Evolutionary conservation across 2,329 filamentous ascomycete genomes (phyloP), one percentile per base, ranked within the genome.

Genomic region (Sordariomycetes sp.): DNA sequence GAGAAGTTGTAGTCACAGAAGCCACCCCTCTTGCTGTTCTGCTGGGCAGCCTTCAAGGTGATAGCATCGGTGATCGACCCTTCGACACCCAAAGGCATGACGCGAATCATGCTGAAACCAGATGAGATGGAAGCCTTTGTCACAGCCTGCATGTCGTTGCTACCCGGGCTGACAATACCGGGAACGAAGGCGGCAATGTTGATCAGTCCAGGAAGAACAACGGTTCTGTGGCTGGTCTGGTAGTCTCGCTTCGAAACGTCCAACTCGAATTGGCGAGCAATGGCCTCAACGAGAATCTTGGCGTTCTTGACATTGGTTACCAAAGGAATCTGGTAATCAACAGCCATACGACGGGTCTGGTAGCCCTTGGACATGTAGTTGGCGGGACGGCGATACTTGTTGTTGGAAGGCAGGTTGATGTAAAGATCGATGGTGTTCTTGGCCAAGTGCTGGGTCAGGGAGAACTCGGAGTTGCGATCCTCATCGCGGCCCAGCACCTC

Each of bases 251-350:
- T 81, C 53, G 78, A 76, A 37, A 98, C 78, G 24, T 85, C 79
- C 35, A 98, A 71, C 46, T 88, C 79, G 53, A 86, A 94, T 57
- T 93, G 82, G 39, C 90, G 80, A 37, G 87, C 80, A 44, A 98
- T 85, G 16, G 90, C 92, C 64, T 98, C 92, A 34, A 98, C 82
- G 33, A 98, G 65, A 39, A 98, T 86, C 72, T 96, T 98, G 39
- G 92, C 92, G 54, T 95, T 96, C 75, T 98, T 98, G 59, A 98
- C 92, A 50, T 98, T 98, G 36, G 92, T 98, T 14, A 98, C 90
- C 40, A 98, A 68, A 38, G 92, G 92, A 35, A 92, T 94, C 64
- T 96, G 90, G 64, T 95, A 78, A 61, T 95, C 92, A 27, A 98
- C 92, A 23, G 92, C 92, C 88, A 98, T 95, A 59, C 92, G 81